Conservation (phyloP, 2,329 filamentous ascomycete genomes). For the Colletotrichum tropicicola region DNA sequence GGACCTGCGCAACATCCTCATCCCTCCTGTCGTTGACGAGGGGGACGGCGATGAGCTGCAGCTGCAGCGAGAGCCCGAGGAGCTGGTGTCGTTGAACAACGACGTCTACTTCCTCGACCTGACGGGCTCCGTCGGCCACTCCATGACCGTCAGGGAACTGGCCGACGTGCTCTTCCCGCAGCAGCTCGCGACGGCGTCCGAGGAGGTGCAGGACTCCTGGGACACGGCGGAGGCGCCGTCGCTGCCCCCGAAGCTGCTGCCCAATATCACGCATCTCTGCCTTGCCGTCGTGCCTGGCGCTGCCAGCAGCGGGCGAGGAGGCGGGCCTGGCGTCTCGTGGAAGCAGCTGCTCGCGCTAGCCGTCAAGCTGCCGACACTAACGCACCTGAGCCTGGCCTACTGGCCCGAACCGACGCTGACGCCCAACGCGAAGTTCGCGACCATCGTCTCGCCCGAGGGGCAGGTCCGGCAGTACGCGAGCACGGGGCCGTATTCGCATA, state of each 20-base stretch:
- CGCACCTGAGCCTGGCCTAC: constrained; percentile 68
- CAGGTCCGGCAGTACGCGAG: constrained; percentile 59
- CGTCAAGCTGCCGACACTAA: constrained; percentile 60
- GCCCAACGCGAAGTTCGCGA: constrained; percentile 59
- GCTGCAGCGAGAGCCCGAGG: constrained; percentile 34
- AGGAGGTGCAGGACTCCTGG: constrained; percentile 61
- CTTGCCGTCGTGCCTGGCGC: constrained; percentile 56
- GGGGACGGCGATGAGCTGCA: constrained; percentile 23
- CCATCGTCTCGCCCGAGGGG: constrained; percentile 54
- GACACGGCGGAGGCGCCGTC: constrained; percentile 48
- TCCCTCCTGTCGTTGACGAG: constrained; percentile 42
- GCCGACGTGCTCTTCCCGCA: constrained; percentile 58
- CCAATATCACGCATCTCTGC: constrained; percentile 68
- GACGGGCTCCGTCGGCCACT: constrained; percentile 58
- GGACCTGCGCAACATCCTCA: constrained; percentile 60
- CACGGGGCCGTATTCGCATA: constrained; percentile 66
- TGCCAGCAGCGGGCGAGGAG: constrained; percentile 27
- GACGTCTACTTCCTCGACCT: constrained; percentile 64
- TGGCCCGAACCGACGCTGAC: constrained; percentile 70
- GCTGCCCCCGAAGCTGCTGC: constrained; percentile 50
- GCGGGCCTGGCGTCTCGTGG: constrained; percentile 58
- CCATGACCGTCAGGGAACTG: constrained; percentile 61
- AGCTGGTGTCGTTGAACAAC: constrained; percentile 46
- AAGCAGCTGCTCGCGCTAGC: constrained; percentile 65
- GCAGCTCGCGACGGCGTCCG: constrained; percentile 28